Evolutionary conservation across 306 rosid genomes (phyloP).

Genomic region (Dalbergia cochinchinensis): DNA sequence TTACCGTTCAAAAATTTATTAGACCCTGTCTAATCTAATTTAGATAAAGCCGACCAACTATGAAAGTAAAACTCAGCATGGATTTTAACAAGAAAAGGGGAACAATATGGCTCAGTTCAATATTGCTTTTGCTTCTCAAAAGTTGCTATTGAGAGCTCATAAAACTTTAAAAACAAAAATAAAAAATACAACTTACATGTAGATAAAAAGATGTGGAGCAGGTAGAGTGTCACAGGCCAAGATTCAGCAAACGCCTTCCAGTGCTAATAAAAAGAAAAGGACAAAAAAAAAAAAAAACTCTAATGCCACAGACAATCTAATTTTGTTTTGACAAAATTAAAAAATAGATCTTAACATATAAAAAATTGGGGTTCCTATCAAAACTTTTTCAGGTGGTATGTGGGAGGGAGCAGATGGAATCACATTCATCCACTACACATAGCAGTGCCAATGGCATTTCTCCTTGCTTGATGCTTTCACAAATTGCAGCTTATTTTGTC

Average conservation of each 20-base stretch:
- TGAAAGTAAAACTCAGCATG: too few relatives aligned
- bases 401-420: background rate
- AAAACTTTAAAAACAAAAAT: background rate
- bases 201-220: background rate
- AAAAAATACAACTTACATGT: background rate
- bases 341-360: conserved; percentile 33
- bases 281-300: background rate
- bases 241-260: background rate
- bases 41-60: too few relatives aligned
- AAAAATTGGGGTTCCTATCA: conserved; percentile 44
- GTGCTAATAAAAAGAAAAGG: background rate
- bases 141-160: background rate
- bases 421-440: too few relatives aligned
- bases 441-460: background rate
- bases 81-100: too few relatives aligned
- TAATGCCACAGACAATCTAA: background rate
- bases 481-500: conserved; percentile 46
- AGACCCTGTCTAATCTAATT: too few relatives aligned
- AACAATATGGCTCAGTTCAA: conserved; percentile 2
- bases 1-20: too few relatives aligned
- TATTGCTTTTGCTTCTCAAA: background rate
- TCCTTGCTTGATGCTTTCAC: conserved; percentile 49
- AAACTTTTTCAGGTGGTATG: conserved; percentile 31
- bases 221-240: conserved; percentile 31
- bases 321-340: conserved; percentile 7